Base-by-base conservation (phyloP, 1,284 basidiomycete genomes). In the Ganoderma sinense region DNA sequence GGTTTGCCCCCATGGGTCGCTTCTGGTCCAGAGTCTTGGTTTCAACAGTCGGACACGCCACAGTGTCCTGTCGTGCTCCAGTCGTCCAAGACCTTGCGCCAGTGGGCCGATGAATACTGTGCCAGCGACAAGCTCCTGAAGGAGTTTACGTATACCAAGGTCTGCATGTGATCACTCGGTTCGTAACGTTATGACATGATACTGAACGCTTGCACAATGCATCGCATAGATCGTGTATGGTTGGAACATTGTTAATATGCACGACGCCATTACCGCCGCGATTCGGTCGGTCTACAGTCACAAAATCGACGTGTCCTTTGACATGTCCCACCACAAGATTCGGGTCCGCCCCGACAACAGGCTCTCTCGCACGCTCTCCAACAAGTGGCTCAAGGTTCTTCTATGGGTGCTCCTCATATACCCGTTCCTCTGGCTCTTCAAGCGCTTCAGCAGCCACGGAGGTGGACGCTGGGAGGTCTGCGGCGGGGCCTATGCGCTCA, bases 41-140 rank as follows among this genome's bases (percentile, higher is more conserved):
- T 66, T 39, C 33, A 66, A 48, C 51, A 68, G 31, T 51, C 43
- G 1, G 62, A 60, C 2, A 56, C 48, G 18, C 33, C 65, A 1
- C 62, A 67, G 6, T 64, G 68, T 14, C 65, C 67, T 3, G 65
- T 69, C 18, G 75, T 79, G 10, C 77, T 87, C 58, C 80, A 80
- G 67, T 87, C 87, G 1, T 88, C 88, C 20, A 86, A 83, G 79
- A 84, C 87, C 1, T 75, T 92, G 59, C 84, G 89, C 23, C 83
- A 88, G 66, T 94, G 92, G 92, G 91, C 91, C 26, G 89, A 93
- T 74, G 87, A 89, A 66, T 93, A 91, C 75, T 91, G 89, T 65
- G 82, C 84, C 11, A 90, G 89, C 75, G 77, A 74, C 8, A 91
- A 88, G 68, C 75, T 83, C 26, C 80, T 94, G 68, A 93, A 93